phyloP scores from a whole-genome alignment of 768 basidiomycete species.

The Xanthoconium purpureum region DNA sequence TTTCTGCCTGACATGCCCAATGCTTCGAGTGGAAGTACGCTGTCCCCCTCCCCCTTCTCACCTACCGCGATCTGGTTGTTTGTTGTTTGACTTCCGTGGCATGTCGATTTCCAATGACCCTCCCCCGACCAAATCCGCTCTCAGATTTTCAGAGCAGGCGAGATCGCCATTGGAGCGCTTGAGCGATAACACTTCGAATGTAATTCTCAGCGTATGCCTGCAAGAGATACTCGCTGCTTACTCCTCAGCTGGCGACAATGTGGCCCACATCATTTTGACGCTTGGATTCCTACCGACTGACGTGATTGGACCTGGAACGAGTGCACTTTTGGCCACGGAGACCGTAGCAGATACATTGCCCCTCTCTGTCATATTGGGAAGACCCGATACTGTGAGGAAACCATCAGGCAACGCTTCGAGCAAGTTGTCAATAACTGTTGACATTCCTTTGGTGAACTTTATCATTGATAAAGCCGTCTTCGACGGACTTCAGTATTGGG shows the following conservation, averaged over 20 bases:
- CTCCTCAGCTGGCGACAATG: conserved; percentile 37
- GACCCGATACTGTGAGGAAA: conserved; percentile 1
- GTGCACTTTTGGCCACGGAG: conserved; percentile 28
- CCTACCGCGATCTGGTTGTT: conserved; percentile 60
- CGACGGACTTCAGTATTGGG: conserved; percentile 83
- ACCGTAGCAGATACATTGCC: conserved; percentile 11
- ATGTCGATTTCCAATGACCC: conserved; percentile 38
- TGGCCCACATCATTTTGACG: conserved; percentile 48
- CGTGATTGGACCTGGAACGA: conserved; percentile 13
- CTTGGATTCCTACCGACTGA: conserved; percentile 41
- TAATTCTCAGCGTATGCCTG: conserved; percentile 41
- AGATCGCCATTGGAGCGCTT: neutral
- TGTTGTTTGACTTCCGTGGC: conserved; percentile 62
- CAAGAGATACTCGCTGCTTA: conserved; percentile 49
- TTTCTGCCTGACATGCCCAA: conserved; percentile 43
- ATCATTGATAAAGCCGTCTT: conserved; percentile 61
- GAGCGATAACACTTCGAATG: conserved; percentile 5
- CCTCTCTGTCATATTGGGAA: conserved; percentile 22
- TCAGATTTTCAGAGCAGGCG: conserved; percentile 28
- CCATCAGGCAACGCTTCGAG: neutral
- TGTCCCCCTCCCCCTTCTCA: conserved; percentile 54
- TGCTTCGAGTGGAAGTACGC: conserved; percentile 67
- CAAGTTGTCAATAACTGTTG: conserved; percentile 22
- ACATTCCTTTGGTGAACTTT: conserved; percentile 63
- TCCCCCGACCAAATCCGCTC: conserved; percentile 17